phyloP scores from a whole-genome alignment of 2,329 filamentous ascomycete genomes.

The Aspergillus sp. region DNA sequence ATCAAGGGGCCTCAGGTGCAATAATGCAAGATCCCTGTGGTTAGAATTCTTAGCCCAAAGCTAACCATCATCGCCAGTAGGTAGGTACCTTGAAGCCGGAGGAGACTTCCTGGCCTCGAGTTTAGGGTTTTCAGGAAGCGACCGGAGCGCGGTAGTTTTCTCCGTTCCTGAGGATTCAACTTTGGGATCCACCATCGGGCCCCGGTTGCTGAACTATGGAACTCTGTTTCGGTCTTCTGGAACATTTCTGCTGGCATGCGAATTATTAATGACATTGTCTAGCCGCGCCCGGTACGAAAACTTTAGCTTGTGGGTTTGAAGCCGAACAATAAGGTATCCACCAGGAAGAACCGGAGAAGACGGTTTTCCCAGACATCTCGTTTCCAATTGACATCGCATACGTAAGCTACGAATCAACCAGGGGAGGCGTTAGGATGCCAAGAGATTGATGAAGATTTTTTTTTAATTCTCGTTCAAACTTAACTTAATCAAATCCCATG shows the following conservation, averaged over 20 bases:
- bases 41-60: too few relatives aligned
- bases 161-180: neutral
- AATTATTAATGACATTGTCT: too few relatives aligned
- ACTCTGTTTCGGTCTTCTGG: neutral
- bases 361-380: neutral
- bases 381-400: slow-evolving; percentile 6
- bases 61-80: too few relatives aligned
- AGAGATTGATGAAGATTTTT: slow-evolving; percentile 2
- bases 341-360: too few relatives aligned
- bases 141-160: neutral
- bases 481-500: neutral
- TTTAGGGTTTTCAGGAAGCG: neutral
- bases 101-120: neutral
- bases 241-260: neutral
- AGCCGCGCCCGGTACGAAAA: too few relatives aligned
- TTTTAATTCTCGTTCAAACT: neutral
- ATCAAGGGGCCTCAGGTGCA: too few relatives aligned
- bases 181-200: neutral
- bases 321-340: too few relatives aligned
- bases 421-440: slow-evolving; percentile 4
- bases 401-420: slow-evolving; percentile 5
- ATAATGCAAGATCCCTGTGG: too few relatives aligned
- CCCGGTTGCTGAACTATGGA: neutral
- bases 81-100: too few relatives aligned
- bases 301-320: too few relatives aligned